Percentiles rank a stretch among this genome's conserved stretches.
phyloP scores from a whole-genome alignment of 495 filamentous ascomycete genomes.

The Podospora australis region DNA sequence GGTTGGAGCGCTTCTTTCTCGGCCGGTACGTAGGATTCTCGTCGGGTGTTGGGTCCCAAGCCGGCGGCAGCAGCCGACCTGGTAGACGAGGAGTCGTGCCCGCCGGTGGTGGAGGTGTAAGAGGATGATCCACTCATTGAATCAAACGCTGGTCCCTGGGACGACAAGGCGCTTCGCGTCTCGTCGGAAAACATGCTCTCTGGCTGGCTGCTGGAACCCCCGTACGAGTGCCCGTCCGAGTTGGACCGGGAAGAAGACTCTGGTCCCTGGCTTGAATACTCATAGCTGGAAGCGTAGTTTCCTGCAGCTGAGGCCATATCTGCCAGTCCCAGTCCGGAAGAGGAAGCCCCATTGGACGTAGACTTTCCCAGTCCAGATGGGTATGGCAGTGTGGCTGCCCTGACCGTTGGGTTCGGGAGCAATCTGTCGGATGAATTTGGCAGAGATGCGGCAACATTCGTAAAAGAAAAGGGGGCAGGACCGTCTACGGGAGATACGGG shows the following conservation, averaged over 20 bases:
- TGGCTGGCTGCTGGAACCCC: neutral
- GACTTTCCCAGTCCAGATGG: constrained; percentile 17
- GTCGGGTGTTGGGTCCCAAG: constrained; percentile 18
- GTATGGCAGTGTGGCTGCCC: constrained; percentile 23
- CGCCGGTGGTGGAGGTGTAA: constrained; percentile 7
- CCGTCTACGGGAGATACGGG: constrained; percentile 21
- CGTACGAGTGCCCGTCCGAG: constrained; percentile 11
- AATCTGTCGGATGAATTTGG: constrained; percentile 32
- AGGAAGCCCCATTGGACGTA: neutral
- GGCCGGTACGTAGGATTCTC: constrained; percentile 22
- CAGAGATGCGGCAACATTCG: constrained; percentile 34
- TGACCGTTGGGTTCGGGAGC: constrained; percentile 30
- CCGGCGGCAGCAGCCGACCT: constrained; percentile 19
- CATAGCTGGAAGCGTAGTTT: constrained; percentile 4
- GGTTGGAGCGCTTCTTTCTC: constrained; percentile 10
- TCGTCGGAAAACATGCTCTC: neutral
- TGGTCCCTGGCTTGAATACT: neutral
- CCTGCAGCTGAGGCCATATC: constrained; percentile 18
- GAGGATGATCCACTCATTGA: neutral
- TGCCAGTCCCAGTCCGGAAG: constrained; percentile 13
- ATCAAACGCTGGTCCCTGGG: neutral
- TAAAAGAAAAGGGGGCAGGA: constrained; percentile 35
- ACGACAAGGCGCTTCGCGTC: neutral
- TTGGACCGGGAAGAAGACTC: constrained; percentile 11
- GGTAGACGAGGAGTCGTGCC: constrained; percentile 14